Base-by-base conservation (phyloP, 192 early-diverging fungal genomes). In the Chytriomyces sp. region DNA sequence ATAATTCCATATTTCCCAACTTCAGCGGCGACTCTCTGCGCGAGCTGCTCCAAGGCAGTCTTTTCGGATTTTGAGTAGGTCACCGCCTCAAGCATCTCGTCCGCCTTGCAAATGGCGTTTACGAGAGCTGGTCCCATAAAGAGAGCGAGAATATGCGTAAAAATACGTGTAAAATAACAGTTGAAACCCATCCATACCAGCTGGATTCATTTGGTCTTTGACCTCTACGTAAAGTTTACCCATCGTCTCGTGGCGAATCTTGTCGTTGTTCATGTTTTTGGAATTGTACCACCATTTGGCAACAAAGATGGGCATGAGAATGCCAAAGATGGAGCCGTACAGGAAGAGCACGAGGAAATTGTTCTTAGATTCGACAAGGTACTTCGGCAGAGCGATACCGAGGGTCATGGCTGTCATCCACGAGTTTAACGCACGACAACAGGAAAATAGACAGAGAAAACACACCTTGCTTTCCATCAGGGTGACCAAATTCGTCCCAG, bases 251-350 rank as follows among this genome's bases (percentile, higher is more conserved):
- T 93, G 91, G 39, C 93, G 83, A 66, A 99, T 93, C 70, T 87
- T 88, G 73, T 97, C 92, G 76, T 95, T 96, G 77, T 93, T 96
- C 64, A 89, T 89, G 68, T 89, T 78, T 71, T 91, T 93, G 53
- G 93, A 93, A 60, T 87, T 87, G 80, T 93, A 92, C 97, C 97
- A 99, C 97, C 96, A 98, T 64, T 85, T 85, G n/a, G 92, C 94
- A 39, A 99, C 94, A 44, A 90, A 88, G 62, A 90, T 88, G 56
- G 97, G 97, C 75, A 98, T 81, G 7, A 89, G 77, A 49, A 98
- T 75, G 74, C 95, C 96, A 85, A 98, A 98, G 17, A 92, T 75
- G 73, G 93, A 77, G 14, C 87, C 91, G 77, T 99, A 99, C 22
- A 95, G 82, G 41, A 85, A 77, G 61, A 99, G 80, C 6, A 98